phyloP scores from a whole-genome alignment of 305 asterid genomes.

The Fraxinus nigra region DNA sequence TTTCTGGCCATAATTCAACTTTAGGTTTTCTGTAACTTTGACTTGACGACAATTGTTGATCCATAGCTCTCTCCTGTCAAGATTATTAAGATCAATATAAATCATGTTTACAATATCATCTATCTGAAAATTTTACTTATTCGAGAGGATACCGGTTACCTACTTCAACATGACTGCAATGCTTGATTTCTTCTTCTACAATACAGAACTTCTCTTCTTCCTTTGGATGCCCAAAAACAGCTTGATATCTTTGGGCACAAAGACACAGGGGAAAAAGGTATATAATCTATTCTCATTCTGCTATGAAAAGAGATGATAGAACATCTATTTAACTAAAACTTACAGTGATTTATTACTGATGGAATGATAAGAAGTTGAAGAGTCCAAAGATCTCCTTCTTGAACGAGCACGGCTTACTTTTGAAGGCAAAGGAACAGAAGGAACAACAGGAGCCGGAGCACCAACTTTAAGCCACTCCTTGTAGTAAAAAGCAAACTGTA shows the following conservation, averaged over 20 bases:
- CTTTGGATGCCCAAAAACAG: conserved; percentile 59
- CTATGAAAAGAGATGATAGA: background rate
- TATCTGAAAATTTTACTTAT: conserved; percentile 2
- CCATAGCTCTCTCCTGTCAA: conserved; percentile 43
- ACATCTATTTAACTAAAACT: conserved; percentile 26
- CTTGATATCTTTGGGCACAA: conserved; percentile 41
- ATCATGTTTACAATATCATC: background rate
- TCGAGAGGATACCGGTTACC: conserved; percentile 28
- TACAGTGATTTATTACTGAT: conserved; percentile 51
- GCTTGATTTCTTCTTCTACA: conserved; percentile 33
- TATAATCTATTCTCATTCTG: conserved; percentile 3
- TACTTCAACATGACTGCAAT: conserved; percentile 41
- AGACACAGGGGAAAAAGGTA: background rate
- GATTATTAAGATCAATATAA: background rate
- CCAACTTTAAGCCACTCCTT: conserved; percentile 77
- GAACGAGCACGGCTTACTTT: conserved; percentile 31
- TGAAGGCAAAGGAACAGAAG: conserved; percentile 62
- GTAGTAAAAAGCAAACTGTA: conserved; percentile 61
- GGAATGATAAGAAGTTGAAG: conserved; percentile 38
- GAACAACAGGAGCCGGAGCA: conserved; percentile 60
- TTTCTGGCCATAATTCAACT: conserved; percentile 37
- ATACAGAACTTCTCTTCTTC: conserved; percentile 26
- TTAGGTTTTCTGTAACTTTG: conserved; percentile 34
- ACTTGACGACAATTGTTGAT: conserved; percentile 44
- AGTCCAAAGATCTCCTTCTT: conserved; percentile 54